A percentile compares a stretch with the other conserved stretches of the same genome.
phyloP scores from a whole-genome alignment of 306 rosid genomes.

The Lithocarpus polystachyus region DNA sequence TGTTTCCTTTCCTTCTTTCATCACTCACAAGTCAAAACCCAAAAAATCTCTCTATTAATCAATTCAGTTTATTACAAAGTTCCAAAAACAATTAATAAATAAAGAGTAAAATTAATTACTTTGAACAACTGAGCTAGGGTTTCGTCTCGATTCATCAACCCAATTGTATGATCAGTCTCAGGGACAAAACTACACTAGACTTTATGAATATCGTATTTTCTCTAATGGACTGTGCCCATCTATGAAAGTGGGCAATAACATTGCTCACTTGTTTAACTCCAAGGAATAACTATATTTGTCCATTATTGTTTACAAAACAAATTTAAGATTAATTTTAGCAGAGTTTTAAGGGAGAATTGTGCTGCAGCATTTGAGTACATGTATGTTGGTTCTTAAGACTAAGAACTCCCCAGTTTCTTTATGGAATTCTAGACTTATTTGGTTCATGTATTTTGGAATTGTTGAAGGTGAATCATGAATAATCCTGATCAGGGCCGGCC shows the following conservation, averaged over 20 bases:
- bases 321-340: background rate
- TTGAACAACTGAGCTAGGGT: too few relatives aligned
- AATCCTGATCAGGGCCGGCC: too few relatives aligned
- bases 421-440: background rate
- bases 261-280: background rate
- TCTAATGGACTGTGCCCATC: background rate
- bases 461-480: background rate
- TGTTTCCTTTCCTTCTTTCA: too few relatives aligned
- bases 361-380: background rate
- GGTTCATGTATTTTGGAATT: background rate
- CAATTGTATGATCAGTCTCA: background rate
- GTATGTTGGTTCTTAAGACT: background rate
- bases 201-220: background rate
- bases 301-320: background rate
- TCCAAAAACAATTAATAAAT: too few relatives aligned
- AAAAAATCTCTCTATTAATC: too few relatives aligned
- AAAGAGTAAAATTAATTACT: too few relatives aligned
- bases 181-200: background rate
- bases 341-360: background rate
- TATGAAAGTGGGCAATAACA: background rate
- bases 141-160: too few relatives aligned
- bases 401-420: background rate
- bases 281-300: background rate
- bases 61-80: too few relatives aligned
- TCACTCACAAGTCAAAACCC: too few relatives aligned